Evolutionary conservation across 2,329 filamentous ascomycete genomes (phyloP).

Genomic region (Sporothrix dimorphospora): DNA sequence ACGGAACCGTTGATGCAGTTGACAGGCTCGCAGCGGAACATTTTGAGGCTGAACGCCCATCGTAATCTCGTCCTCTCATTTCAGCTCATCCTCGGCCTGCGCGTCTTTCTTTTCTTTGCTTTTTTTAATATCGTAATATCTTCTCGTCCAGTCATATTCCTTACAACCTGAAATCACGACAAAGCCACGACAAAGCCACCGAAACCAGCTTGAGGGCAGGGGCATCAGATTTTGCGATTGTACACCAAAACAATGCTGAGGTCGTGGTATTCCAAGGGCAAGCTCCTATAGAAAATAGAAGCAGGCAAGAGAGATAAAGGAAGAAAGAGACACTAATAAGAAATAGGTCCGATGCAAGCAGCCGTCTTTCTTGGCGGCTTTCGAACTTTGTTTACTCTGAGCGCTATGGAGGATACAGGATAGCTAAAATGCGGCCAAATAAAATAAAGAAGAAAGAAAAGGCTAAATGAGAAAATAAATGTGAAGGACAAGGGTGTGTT

Average conservation of each 20-base stretch:
- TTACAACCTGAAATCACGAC: too few relatives aligned
- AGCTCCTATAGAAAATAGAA: not conserved
- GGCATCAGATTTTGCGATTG: not conserved
- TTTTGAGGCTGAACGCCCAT: not conserved
- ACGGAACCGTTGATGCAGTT: not conserved
- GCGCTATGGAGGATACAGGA: too few relatives aligned
- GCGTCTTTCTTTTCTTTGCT: not conserved
- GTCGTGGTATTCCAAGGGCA: too few relatives aligned
- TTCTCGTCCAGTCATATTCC: not conserved
- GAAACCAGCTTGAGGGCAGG: not conserved
- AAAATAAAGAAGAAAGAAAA: too few relatives aligned
- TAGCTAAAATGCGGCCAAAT: too few relatives aligned
- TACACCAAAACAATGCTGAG: not conserved
- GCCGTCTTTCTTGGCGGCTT: not conserved
- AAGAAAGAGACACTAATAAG: too few relatives aligned
- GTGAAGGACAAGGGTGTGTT: too few relatives aligned
- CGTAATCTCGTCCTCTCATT: not conserved
- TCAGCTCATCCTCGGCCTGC: not conserved
- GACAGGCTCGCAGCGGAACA: not conserved
- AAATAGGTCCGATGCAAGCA: slow-evolving; percentile 7
- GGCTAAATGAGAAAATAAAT: too few relatives aligned
- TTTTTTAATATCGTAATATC: not conserved
- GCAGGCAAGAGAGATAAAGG: not conserved
- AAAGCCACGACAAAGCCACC: not conserved
- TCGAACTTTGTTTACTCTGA: too few relatives aligned